Evolutionary conservation across 2,329 filamentous ascomycete genomes (phyloP), one percentile per base, ranked within the genome.

Genomic region (Aspergillus eucalypticola): DNA sequence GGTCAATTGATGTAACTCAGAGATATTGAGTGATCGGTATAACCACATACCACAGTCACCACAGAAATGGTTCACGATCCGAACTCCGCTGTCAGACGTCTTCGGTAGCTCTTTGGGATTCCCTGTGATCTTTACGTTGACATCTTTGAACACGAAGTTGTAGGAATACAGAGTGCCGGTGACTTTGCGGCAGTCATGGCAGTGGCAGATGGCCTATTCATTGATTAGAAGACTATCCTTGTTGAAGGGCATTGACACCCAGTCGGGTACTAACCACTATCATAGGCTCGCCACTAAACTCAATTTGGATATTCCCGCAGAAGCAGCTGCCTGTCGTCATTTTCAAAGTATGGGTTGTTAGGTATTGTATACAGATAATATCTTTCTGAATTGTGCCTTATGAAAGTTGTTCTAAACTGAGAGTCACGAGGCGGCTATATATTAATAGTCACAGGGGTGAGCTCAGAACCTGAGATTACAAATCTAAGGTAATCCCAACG

Each of bases 161-260:
- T 71, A 73, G 29, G 65, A 67, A 55, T 66, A 76, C n/a, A 61
- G 60, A 3, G 60, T 50, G 1, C 75, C 74, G 0, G 73, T 73
- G 3, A 77, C 66, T 60, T 78, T 77, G 56, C 76, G 73, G 65
- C 75, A 78, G 59, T 76, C 76, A n/a, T 55, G 32, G 59, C 76
- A 77, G 65, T 78, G 72, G 56, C 76, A 78, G 21, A 77, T 56
- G 21, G 54, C 75, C 75, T 78, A 21, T 1, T 5, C 0, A 29
- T 19, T 32, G 27, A 53, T 55, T 29, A 27, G 38, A 27, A 29
- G 13, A 8, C 25, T 8, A 27, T 27, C 8, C 6, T 27, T 27
- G 25, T 27, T 27, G 25, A 27, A 27, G 25, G 23, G 23, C 1
- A 2, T 25, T 7, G 25, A 27, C 3, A 27, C 25, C 25, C 3